These are phyloP conservation scores for Zea mays DNA, from an alignment of 176 grass and related monocot species.

Conservation along the genomic window DNA sequence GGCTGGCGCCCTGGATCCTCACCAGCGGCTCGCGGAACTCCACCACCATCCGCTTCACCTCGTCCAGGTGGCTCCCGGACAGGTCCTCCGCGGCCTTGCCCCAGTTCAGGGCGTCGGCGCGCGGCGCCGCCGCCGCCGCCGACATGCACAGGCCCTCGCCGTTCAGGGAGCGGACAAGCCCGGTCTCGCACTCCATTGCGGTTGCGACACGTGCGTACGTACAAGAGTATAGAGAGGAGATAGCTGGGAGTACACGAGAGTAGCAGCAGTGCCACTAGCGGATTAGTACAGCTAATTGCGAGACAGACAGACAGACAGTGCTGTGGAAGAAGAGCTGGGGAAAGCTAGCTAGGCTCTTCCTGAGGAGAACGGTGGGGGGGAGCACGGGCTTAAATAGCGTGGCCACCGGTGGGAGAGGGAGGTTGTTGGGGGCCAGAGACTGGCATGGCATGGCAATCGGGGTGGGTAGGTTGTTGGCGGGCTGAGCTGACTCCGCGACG, in stretches of 20 bases:
- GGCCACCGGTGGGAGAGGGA: neutral
- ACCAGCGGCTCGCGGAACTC: slow-evolving; percentile 62
- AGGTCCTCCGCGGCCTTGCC: slow-evolving; percentile 57
- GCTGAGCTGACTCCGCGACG: neutral
- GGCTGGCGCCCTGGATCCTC: slow-evolving; percentile 67
- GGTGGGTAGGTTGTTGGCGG: slow-evolving; percentile 48
- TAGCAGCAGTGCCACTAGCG: neutral
- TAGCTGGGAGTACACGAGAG: neutral
- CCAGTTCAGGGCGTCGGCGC: slow-evolving; percentile 73
- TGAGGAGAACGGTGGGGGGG: slow-evolving; percentile 32
- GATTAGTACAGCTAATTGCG: neutral
- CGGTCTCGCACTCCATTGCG: slow-evolving; percentile 38
- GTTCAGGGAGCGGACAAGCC: slow-evolving; percentile 42
- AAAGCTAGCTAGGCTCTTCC: slow-evolving; percentile 40
- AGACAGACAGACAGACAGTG: neutral
- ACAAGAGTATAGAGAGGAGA: neutral
- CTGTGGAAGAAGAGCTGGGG: slow-evolving; percentile 50
- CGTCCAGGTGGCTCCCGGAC: slow-evolving; percentile 70
- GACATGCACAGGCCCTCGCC: slow-evolving; percentile 52
- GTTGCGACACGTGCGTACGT: neutral
- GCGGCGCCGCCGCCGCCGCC: neutral
- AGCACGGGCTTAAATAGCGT: slow-evolving; percentile 57
- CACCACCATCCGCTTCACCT: slow-evolving; percentile 83
- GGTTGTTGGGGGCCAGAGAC: slow-evolving; percentile 44
- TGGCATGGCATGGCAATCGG: neutral